These are phyloP conservation scores for Didymellaceae sp. DNA, from an alignment of 2,329 filamentous ascomycete species.

Conservation along the genomic window DNA sequence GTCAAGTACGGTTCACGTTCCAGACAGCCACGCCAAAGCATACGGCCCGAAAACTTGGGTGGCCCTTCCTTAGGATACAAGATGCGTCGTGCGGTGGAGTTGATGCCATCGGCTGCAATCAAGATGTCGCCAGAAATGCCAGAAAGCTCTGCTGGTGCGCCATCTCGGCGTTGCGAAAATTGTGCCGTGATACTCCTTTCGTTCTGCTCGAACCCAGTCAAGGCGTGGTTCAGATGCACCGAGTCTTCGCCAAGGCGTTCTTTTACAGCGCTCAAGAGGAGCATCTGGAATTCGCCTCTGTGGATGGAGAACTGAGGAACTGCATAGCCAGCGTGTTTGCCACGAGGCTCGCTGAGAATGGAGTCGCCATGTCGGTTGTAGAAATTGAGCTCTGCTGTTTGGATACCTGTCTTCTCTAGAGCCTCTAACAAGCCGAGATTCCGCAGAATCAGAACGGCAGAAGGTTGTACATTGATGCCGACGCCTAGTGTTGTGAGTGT, in stretches of 20 bases:
- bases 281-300: conserved; percentile 55
- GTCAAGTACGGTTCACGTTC: conserved; percentile 52
- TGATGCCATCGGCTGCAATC: conserved; percentile 56
- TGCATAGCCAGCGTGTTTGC: conserved; percentile 50
- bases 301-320: conserved; percentile 56
- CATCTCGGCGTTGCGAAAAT: conserved; percentile 42
- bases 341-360: conserved; percentile 53
- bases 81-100: conserved; percentile 50
- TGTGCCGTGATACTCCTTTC: conserved; percentile 48
- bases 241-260: conserved; percentile 49
- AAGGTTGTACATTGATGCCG: conserved; percentile 57
- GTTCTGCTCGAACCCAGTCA: conserved; percentile 48
- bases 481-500: conserved; percentile 54
- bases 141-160: conserved; percentile 35
- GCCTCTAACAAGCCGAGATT: conserved; percentile 53
- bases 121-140: conserved; percentile 45
- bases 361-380: conserved; percentile 54
- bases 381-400: conserved; percentile 54
- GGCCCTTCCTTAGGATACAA: conserved; percentile 55
- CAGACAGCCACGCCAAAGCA: conserved; percentile 55
- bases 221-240: conserved; percentile 51
- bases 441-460: conserved; percentile 53
- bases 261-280: conserved; percentile 52
- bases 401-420: conserved; percentile 50
- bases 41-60: conserved; percentile 55